These are phyloP conservation scores for Coffea canephora DNA, from an alignment of 257 asterid genomes.

Conservation along the genomic window DNA sequence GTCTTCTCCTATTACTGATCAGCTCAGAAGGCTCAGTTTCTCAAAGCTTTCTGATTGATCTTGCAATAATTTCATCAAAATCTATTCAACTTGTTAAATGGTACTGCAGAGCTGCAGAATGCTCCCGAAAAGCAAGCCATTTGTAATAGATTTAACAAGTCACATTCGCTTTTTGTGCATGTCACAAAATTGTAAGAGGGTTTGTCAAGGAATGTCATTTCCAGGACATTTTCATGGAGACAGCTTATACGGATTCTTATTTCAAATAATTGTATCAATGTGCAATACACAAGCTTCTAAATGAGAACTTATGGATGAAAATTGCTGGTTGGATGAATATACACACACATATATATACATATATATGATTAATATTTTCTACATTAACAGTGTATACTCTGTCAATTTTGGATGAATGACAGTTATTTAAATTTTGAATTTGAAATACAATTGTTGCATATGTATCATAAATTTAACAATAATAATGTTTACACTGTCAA, in stretches of 20 bases:
- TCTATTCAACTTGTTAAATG: background rate
- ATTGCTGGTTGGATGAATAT: no score
- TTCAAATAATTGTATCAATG: background rate
- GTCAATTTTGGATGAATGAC: no score
- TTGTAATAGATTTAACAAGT: no score
- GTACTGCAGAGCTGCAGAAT: background rate
- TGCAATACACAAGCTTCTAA: background rate
- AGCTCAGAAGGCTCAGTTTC: slow-evolving; percentile 28
- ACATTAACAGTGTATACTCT: no score
- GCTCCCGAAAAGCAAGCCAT: background rate
- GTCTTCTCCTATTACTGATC: slow-evolving; percentile 22
- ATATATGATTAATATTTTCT: no score
- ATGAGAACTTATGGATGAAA: background rate
- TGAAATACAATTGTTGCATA: no score
- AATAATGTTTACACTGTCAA: no score
- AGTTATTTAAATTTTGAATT: no score
- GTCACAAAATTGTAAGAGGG: background rate
- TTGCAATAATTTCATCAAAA: background rate
- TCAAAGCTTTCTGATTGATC: slow-evolving; percentile 25
- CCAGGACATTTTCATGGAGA: background rate
- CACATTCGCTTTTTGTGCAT: no score
- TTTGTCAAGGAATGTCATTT: background rate
- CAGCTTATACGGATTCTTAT: background rate
- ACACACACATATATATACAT: no score
- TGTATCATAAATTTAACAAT: no score